Conservation (phyloP, 768 basidiomycete species). For the Podaxis sp. region DNA sequence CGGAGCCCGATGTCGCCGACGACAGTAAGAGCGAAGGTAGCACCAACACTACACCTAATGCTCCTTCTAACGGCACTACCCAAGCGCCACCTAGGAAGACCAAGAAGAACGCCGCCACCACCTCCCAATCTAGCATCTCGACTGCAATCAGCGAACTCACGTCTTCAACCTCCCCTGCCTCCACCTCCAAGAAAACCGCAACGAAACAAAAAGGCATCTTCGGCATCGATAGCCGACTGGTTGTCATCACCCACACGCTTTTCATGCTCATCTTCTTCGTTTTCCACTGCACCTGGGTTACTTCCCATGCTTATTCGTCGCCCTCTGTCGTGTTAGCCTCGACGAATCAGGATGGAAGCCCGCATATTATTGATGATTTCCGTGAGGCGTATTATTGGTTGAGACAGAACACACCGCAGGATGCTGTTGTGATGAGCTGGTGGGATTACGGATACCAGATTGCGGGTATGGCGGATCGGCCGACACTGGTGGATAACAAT, state of each 20-base stretch:
- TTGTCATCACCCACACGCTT: slow-evolving; percentile 72
- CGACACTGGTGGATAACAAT: slow-evolving; percentile 97
- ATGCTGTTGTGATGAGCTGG: slow-evolving; percentile 97
- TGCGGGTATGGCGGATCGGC: slow-evolving; percentile 96
- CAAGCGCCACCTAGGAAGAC: slow-evolving; percentile 52
- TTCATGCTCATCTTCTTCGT: slow-evolving; percentile 89
- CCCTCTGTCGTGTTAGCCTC: slow-evolving; percentile 95
- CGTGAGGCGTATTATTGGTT: slow-evolving; percentile 99
- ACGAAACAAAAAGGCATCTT: slow-evolving; percentile 64
- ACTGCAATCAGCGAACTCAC: slow-evolving; percentile 41
- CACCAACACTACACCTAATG: slow-evolving; percentile 12
- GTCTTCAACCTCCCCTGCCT: slow-evolving; percentile 34
- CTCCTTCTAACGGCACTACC: slow-evolving; percentile 21
- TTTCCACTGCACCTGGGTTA: slow-evolving; percentile 96
- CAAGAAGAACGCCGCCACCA: slow-evolving; percentile 48
- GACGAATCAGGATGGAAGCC: slow-evolving; percentile 74
- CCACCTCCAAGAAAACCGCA: slow-evolving; percentile 36
- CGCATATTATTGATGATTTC: slow-evolving; percentile 98
- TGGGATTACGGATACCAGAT: slow-evolving; percentile 99
- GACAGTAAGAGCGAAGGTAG: slow-evolving; percentile 31
- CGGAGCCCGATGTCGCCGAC: slow-evolving; percentile 50
- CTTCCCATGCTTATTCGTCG: slow-evolving; percentile 92
- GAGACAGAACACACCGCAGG: slow-evolving; percentile 89
- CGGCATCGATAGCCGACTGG: slow-evolving; percentile 79
- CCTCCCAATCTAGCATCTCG: slow-evolving; percentile 26